phyloP scores from a whole-genome alignment of 176 grass and related monocot genomes.

The Rhynchospora tenuis region DNA sequence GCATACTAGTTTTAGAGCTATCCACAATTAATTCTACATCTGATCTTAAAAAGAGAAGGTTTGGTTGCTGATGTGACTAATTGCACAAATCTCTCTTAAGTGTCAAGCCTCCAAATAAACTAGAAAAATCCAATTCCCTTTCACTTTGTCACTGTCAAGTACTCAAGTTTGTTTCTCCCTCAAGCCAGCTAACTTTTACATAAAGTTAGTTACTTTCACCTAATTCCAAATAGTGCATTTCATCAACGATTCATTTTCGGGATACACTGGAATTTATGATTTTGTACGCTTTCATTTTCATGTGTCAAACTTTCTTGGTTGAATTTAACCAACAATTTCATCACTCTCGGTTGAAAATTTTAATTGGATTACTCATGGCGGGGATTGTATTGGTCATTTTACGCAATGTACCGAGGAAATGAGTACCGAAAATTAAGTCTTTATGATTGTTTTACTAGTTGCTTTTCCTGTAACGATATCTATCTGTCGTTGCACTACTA shows the following conservation, averaged over 20 bases:
- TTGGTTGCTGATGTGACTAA: not conserved
- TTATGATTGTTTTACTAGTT: too few relatives aligned
- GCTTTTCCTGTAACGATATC: too few relatives aligned
- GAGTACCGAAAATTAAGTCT: too few relatives aligned
- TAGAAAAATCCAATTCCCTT: not conserved
- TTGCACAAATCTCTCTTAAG: not conserved
- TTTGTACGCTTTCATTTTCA: too few relatives aligned
- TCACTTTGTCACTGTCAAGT: not conserved
- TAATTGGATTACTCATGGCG: too few relatives aligned
- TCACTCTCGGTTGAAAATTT: too few relatives aligned
- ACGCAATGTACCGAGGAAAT: too few relatives aligned
- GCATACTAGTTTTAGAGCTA: not conserved
- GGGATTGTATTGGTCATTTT: too few relatives aligned
- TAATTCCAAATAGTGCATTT: not conserved
- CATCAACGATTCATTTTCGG: not conserved
- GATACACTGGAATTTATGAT: not conserved
- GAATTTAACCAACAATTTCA: too few relatives aligned
- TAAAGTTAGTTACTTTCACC: not conserved
- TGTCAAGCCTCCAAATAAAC: not conserved
- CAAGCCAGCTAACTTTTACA: not conserved
- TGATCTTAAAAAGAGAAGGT: not conserved
- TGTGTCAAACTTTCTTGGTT: too few relatives aligned
- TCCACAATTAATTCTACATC: not conserved
- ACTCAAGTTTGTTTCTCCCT: not conserved
- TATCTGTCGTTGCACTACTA: too few relatives aligned